Evolutionary conservation across 2,329 filamentous ascomycete species (phyloP).

Genomic region (Phyllosticta citribraziliensis): DNA sequence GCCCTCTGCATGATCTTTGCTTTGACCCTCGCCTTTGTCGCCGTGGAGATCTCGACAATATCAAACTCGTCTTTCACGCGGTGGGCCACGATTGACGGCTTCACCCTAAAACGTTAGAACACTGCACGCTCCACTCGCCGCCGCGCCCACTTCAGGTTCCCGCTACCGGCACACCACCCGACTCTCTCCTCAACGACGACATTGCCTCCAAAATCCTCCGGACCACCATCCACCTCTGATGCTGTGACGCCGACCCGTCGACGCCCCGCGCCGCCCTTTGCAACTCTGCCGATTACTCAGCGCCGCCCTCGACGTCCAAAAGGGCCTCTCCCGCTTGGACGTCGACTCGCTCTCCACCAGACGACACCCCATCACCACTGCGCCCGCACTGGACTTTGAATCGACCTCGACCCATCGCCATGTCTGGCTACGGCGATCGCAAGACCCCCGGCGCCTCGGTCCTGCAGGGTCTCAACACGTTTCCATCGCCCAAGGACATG

Average conservation of each 20-base stretch:
- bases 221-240: not conserved
- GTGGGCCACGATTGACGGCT: not conserved
- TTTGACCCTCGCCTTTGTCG: not conserved
- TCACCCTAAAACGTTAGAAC: not conserved
- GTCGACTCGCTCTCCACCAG: not conserved
- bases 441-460: slow-evolving; percentile 80
- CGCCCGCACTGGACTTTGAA: not conserved
- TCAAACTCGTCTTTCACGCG: not conserved
- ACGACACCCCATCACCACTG: slow-evolving; percentile 5
- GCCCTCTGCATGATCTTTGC: not conserved
- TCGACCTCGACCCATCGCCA: slow-evolving; percentile 39
- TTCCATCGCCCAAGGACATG: slow-evolving; percentile 36
- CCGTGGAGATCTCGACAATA: not conserved
- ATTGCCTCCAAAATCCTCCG: not conserved
- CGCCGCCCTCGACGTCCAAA: not conserved
- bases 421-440: slow-evolving; percentile 68
- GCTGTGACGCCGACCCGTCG: not conserved
- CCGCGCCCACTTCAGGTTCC: not conserved
- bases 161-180: not conserved
- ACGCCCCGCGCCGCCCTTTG: not conserved
- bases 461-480: slow-evolving; percentile 71
- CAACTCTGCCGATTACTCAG: slow-evolving; percentile 8
- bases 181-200: not conserved
- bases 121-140: slow-evolving; percentile 2
- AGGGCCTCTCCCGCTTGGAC: slow-evolving; percentile 4